Evolutionary conservation across 371 early-diverging fungal species (phyloP), one percentile per base, ranked within the genome.

Genomic region (Lichtheimia ornata): DNA sequence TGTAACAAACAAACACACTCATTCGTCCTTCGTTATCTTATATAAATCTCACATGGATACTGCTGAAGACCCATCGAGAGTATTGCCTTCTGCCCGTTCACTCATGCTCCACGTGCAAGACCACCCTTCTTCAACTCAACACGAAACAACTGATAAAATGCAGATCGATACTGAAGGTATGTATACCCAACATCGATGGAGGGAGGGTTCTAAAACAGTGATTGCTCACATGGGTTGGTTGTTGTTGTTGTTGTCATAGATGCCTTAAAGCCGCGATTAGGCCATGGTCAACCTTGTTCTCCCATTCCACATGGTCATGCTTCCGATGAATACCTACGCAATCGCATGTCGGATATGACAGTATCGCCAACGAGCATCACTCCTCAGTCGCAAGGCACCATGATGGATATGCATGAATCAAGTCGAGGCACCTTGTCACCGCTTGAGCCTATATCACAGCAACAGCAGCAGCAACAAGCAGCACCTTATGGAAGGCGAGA

Each of bases 291-390:
- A 22, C 66, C 68, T 14, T 72, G 63, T 50, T 65, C 72, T 20
- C 61, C 72, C 11, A 52, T 63, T 17, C 65, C 74, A 42, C 65
- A 61, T 35, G 17, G 63, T 1, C 49, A 15, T 30, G 22, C 51
- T 12, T 58, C 73, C 6, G 79, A 78, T 54, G 79, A 78, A 42
- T 67, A 65, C 28, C 58, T 78, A 43, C 71, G 75, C 49, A 71
- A 75, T 51, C 61, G 79, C 3, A 64, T 78, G 65, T 78, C 79
- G 9, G 76, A 71, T 53, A 72, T 78, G 75, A 69, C 68, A 27
- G 68, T 77, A 40, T 54, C 51, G 24, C 41, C 59, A 24, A 50
- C 65, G 5, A 18, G 44, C 17, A 44, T 14, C 12, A 57, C 25
- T 22, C 57, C n/a, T 20, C 51, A 43, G 11, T 18, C 15, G 18